Conservation (phyloP, 108 stramenopile species). For the Cyclostephanos tholiformis region DNA sequence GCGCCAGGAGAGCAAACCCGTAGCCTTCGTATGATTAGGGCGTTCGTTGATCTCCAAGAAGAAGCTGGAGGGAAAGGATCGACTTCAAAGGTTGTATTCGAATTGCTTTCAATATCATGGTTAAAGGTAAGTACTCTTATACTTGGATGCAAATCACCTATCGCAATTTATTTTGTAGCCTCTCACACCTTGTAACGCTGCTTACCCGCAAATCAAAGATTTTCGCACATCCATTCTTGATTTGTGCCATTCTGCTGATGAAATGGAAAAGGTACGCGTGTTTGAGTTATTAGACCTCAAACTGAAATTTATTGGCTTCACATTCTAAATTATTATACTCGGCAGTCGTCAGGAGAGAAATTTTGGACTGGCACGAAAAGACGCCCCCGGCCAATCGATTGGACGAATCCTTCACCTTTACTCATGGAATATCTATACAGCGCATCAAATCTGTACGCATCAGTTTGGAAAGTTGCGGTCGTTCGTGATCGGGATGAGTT, state of each 20-base stretch:
- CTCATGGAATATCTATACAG: constrained; percentile 73
- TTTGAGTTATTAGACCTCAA: not conserved
- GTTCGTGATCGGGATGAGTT: constrained; percentile 50
- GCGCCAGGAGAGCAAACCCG: constrained; percentile 50
- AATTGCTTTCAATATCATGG: constrained; percentile 55
- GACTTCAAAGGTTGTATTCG: constrained; percentile 53
- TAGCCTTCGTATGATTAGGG: constrained; percentile 53
- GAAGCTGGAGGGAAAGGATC: constrained; percentile 51
- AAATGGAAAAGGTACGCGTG: constrained; percentile 46
- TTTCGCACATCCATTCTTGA: constrained; percentile 53
- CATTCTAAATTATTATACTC: not conserved
- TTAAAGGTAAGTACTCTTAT: constrained; percentile 23
- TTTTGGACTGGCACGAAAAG: constrained; percentile 88
- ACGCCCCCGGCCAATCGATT: constrained; percentile 70
- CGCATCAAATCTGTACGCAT: constrained; percentile 75
- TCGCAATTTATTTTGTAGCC: too few relatives aligned
- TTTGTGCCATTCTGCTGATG: constrained; percentile 49
- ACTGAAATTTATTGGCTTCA: not conserved
- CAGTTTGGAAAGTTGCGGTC: constrained; percentile 49
- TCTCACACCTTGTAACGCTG: not conserved
- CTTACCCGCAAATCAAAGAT: constrained; percentile 8
- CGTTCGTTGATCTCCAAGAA: constrained; percentile 53
- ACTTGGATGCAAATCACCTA: not conserved
- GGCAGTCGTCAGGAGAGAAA: constrained; percentile 39
- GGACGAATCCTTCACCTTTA: constrained; percentile 53